phyloP scores from a whole-genome alignment of 805 yeast species.

The Huiozyma sinensis region DNA sequence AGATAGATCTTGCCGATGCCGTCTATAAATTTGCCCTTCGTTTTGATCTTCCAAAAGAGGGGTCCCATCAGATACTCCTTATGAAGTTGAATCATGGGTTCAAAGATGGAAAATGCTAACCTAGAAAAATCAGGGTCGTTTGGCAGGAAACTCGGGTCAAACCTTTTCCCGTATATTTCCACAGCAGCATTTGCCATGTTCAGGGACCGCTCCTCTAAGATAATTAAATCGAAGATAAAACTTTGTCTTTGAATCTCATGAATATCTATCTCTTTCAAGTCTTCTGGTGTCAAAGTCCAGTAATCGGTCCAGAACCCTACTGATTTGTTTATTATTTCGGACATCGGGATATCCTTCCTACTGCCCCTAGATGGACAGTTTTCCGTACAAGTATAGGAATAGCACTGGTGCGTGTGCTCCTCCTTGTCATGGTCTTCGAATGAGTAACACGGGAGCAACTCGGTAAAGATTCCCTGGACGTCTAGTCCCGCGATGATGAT shows the following conservation, averaged over 20 bases:
- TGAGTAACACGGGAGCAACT: conserved; percentile 28
- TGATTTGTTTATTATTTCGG: conserved; percentile 29
- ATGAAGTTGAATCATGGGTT: conserved; percentile 46
- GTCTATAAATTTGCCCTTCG: conserved; percentile 57
- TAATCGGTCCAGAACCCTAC: conserved; percentile 53
- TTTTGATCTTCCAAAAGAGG: conserved; percentile 42
- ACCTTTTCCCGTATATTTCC: conserved; percentile 40
- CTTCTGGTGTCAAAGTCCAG: conserved; percentile 51
- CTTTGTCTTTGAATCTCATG: conserved; percentile 56
- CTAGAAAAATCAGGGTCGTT: conserved; percentile 46
- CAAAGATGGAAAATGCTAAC: conserved; percentile 48
- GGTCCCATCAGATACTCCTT: conserved; percentile 45
- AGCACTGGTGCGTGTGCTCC: conserved; percentile 33
- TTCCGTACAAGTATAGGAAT: conserved; percentile 28
- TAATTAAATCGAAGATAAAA: conserved; percentile 62
- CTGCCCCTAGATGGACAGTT: conserved; percentile 6
- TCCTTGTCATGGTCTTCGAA: conserved; percentile 30
- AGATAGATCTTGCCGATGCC: conserved; percentile 53
- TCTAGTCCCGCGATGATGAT: conserved; percentile 28
- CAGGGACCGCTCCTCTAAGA: conserved; percentile 60
- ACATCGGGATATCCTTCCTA: conserved; percentile 19
- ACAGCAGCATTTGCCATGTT: conserved; percentile 57
- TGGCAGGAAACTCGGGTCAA: conserved; percentile 35
- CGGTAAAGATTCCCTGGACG: conserved; percentile 28
- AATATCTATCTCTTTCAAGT: conserved; percentile 39